Conservation (phyloP, 208 protist species). For the Lotmaria passim region DNA sequence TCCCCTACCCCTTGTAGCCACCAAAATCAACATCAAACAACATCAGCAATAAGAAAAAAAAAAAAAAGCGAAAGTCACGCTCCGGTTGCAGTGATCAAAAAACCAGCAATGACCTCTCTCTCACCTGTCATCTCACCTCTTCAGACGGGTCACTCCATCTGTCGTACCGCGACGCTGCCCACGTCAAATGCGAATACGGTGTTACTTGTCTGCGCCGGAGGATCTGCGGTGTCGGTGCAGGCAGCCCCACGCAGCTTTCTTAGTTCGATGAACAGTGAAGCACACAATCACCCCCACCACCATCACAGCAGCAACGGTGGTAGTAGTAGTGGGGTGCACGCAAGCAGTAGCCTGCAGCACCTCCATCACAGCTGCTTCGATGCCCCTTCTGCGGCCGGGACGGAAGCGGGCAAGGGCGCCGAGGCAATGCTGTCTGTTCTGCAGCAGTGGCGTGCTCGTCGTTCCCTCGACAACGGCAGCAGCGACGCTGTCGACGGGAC, state of each 20-base stretch:
- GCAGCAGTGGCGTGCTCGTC: slow-evolving; percentile 1
- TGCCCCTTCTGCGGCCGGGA: not conserved
- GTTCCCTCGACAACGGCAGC: not conserved
- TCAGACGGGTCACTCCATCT: slow-evolving; percentile 23
- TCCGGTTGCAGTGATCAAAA: too few species aligned
- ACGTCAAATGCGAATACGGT: slow-evolving; percentile 1
- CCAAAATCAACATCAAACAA: too few species aligned
- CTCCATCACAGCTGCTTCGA: not conserved
- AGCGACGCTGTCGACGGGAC: slow-evolving; percentile 4
- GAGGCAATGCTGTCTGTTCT: not conserved
- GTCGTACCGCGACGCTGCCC: slow-evolving; percentile 21
- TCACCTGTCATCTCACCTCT: not conserved
- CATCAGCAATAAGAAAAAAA: too few species aligned
- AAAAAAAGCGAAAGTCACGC: too few species aligned
- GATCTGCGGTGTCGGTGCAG: slow-evolving; percentile 29
- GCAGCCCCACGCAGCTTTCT: slow-evolving; percentile 14
- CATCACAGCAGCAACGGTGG: too few species aligned
- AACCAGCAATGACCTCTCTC: not conserved
- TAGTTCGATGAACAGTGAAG: not conserved
- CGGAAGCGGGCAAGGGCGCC: slow-evolving; percentile 17
- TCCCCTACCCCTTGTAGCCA: too few species aligned
- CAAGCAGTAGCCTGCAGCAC: not conserved
- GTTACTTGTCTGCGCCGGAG: slow-evolving; percentile 23
- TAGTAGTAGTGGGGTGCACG: not conserved
- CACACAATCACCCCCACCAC: too few species aligned